Conservation (phyloP, 2,329 filamentous ascomycete genomes). For the Clonostachys solani region DNA sequence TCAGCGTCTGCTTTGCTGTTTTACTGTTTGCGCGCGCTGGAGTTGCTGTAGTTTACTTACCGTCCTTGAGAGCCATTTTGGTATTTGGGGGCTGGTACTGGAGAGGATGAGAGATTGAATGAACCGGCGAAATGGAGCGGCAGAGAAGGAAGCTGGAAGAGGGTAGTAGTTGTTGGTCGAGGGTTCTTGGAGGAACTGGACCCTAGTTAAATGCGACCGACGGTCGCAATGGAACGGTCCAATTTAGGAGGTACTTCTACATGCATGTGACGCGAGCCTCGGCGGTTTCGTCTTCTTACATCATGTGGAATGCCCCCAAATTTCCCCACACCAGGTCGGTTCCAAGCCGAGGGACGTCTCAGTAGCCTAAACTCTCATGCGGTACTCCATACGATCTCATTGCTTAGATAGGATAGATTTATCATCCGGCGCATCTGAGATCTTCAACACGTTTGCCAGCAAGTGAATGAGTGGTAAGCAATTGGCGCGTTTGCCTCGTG, state of each 20-base stretch:
- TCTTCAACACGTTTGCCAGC: too few species aligned
- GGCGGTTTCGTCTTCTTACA: slow-evolving; percentile 8
- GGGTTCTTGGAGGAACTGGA: not conserved
- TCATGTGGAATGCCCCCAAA: not conserved
- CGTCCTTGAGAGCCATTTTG: slow-evolving; percentile 71
- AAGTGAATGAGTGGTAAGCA: too few species aligned
- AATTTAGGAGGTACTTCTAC: too few species aligned
- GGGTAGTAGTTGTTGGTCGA: too few species aligned
- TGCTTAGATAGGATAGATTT: not conserved
- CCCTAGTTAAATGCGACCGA: not conserved
- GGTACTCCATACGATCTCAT: not conserved
- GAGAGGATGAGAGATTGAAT: too few species aligned
- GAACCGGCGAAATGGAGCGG: too few species aligned
- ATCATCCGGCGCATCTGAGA: too few species aligned
- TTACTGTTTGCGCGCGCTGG: not conserved
- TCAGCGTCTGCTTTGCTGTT: not conserved
- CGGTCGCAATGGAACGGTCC: too few species aligned
- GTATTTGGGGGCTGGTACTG: slow-evolving; percentile 1
- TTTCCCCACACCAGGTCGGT: not conserved
- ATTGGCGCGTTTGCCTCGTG: too few species aligned
- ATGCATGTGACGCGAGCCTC: slow-evolving; percentile 25
- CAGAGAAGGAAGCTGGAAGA: too few species aligned
- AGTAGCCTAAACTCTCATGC: not conserved
- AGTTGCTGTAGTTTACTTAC: slow-evolving; percentile 30
- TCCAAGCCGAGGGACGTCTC: too few species aligned